Conservation (phyloP, 768 basidiomycete species). For the Mycena galericulata region DNA sequence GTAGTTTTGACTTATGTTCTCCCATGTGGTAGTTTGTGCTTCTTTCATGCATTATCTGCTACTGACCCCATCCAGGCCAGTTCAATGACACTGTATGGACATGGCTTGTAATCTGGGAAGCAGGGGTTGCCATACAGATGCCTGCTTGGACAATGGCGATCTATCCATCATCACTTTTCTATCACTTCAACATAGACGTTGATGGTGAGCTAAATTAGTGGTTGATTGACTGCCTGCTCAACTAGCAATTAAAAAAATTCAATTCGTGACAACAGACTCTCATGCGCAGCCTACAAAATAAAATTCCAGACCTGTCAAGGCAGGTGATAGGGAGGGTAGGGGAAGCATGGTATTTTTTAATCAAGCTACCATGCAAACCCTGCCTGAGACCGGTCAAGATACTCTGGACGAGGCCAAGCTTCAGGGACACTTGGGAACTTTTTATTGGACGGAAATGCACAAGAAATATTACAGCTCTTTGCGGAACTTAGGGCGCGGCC, state of each 20-base stretch:
- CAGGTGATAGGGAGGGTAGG: neutral
- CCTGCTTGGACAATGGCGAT: slow-evolving; percentile 45
- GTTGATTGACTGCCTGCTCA: neutral
- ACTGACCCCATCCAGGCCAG: neutral
- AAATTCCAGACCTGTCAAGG: neutral
- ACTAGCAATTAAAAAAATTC: neutral
- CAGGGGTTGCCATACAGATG: slow-evolving; percentile 45
- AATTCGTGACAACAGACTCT: neutral
- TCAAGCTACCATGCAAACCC: slow-evolving; percentile 16
- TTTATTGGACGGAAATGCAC: too few relatives aligned
- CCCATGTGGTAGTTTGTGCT: slow-evolving; percentile 12
- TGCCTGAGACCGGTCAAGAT: neutral
- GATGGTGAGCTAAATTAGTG: slow-evolving; percentile 28
- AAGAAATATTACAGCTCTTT: too few relatives aligned
- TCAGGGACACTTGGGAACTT: neutral
- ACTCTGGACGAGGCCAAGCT: neutral
- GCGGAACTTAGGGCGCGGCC: too few relatives aligned
- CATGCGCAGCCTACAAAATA: neutral
- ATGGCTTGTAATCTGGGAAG: slow-evolving; percentile 53
- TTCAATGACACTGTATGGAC: slow-evolving; percentile 39
- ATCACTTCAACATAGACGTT: slow-evolving; percentile 50
- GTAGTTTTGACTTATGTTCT: slow-evolving; percentile 41
- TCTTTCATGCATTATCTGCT: neutral
- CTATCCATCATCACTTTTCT: slow-evolving; percentile 49
- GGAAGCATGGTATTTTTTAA: slow-evolving; percentile 23